These are phyloP conservation scores for Penicillium griseofulvum DNA, from an alignment of 2,329 filamentous ascomycete species.

Conservation along the genomic window DNA sequence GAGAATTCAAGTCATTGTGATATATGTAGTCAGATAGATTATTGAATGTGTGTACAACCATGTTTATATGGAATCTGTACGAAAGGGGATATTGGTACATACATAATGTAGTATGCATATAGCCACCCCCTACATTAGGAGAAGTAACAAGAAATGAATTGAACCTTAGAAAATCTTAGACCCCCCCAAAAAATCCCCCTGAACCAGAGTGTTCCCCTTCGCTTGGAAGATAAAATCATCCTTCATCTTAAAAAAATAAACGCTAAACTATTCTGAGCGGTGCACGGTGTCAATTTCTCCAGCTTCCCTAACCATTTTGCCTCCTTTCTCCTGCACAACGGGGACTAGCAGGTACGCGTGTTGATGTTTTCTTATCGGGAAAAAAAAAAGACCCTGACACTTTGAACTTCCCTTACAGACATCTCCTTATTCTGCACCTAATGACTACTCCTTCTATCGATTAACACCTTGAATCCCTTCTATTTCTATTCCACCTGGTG, in stretches of 20 bases:
- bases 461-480: constrained; percentile 1
- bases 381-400: not conserved
- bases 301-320: constrained; percentile 6
- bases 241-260: constrained; percentile 23
- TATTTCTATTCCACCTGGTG: constrained; percentile 17
- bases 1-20: not conserved
- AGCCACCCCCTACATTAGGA: not conserved
- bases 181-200: not conserved
- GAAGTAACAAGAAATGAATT: not conserved
- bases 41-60: not conserved
- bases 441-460: constrained; percentile 16
- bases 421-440: constrained; percentile 15
- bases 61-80: not conserved
- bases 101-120: not conserved
- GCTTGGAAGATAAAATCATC: constrained; percentile 8
- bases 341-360: not conserved
- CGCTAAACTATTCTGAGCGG: constrained; percentile 19
- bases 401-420: not conserved
- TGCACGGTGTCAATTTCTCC: constrained; percentile 22
- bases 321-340: constrained; percentile 8
- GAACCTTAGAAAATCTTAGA: not conserved
- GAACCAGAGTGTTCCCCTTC: not conserved
- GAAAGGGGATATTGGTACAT: not conserved
- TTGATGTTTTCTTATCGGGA: not conserved
- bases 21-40: no score